A percentile compares a stretch with the other conserved stretches of the same genome.
These are phyloP conservation scores for Sarcodon sp. DNA, from an alignment of 768 basidiomycete genomes.

Conservation along the genomic window DNA sequence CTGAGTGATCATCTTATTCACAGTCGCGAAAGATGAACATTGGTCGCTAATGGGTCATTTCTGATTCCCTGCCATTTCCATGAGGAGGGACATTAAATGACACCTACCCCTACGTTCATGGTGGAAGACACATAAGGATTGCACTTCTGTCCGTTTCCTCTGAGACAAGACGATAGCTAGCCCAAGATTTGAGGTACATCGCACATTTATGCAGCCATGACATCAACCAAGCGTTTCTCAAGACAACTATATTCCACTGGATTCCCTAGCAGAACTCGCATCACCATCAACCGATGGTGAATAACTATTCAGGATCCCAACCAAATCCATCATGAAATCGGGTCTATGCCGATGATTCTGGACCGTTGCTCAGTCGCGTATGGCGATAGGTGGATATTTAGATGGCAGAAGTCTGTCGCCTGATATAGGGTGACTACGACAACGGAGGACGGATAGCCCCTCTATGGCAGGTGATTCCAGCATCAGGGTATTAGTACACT, in stretches of 20 bases:
- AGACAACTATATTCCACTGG: conserved; percentile 9
- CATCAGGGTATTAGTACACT: too few relatives aligned
- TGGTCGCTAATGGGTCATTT: conserved; percentile 87
- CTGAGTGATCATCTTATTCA: conserved; percentile 79
- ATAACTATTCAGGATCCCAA: background rate
- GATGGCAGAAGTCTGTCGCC: background rate
- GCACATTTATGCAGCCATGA: background rate
- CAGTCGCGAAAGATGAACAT: conserved; percentile 66
- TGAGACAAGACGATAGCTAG: conserved; percentile 35
- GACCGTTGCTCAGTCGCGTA: background rate
- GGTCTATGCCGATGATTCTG: conserved; percentile 21
- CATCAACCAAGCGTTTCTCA: conserved; percentile 4
- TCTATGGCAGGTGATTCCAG: background rate
- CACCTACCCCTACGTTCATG: conserved; percentile 40
- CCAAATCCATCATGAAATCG: conserved; percentile 22
- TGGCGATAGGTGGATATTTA: background rate
- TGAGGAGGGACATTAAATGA: background rate
- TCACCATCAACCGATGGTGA: background rate
- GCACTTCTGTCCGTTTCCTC: conserved; percentile 58
- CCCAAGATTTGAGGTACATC: conserved; percentile 11
- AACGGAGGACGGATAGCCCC: background rate
- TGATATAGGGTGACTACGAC: background rate
- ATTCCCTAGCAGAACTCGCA: background rate
- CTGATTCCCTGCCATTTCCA: conserved; percentile 28
- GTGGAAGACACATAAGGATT: conserved; percentile 61